Percentiles rank a stretch among this genome's conserved stretches.
These are phyloP conservation scores for Citrus australasica DNA, from an alignment of 345 rosid species.

Conservation along the genomic window DNA sequence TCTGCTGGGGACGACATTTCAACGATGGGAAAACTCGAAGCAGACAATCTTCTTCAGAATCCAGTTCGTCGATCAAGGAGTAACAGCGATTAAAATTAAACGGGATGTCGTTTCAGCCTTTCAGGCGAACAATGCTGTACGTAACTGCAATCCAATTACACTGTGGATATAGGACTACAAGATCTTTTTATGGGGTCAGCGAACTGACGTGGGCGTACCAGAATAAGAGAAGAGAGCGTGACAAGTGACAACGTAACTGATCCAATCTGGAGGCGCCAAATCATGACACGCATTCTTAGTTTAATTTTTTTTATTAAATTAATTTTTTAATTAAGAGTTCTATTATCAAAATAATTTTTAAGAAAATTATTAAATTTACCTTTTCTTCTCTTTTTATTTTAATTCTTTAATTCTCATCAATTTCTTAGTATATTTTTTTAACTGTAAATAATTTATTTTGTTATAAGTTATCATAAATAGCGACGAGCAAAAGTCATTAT, in stretches of 20 bases:
- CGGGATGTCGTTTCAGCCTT: not conserved
- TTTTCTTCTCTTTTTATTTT: too few species aligned
- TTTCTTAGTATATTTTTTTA: too few species aligned
- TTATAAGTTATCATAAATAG: too few species aligned
- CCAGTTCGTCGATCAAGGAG: not conserved
- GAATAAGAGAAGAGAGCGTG: too few species aligned
- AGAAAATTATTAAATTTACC: too few species aligned
- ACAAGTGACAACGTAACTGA: not conserved
- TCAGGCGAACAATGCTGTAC: not conserved
- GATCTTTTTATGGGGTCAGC: not conserved
- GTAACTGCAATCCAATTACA: not conserved
- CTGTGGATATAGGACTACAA: not conserved
- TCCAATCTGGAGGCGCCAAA: conserved; percentile 8
- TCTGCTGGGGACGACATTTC: conserved; percentile 37
- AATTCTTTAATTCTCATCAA: too few species aligned
- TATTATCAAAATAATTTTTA: too few species aligned
- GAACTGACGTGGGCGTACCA: not conserved
- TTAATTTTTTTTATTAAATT: too few species aligned
- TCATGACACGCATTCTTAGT: not conserved
- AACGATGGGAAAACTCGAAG: conserved; percentile 2
- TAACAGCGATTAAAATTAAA: not conserved
- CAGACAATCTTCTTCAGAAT: not conserved
- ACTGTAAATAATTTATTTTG: too few species aligned
- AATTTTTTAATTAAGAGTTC: too few species aligned
- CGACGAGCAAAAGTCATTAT: too few species aligned